phyloP scores from a whole-genome alignment of 495 filamentous ascomycete species.

The Cladorrhinum samala region DNA sequence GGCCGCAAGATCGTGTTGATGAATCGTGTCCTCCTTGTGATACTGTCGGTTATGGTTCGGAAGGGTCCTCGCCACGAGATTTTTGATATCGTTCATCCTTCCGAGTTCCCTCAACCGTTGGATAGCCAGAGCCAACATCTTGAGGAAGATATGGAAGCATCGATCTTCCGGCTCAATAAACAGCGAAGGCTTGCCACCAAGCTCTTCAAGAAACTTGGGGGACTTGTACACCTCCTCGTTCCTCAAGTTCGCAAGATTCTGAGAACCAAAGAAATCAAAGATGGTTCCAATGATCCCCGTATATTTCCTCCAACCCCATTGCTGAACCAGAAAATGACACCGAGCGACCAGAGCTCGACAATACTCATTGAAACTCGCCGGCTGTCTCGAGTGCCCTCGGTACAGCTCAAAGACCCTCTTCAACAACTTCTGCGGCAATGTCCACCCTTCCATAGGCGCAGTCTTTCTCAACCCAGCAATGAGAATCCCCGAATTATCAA shows the following conservation, averaged over 20 bases:
- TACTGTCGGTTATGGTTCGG: constrained; percentile 87
- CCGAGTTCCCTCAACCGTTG: constrained; percentile 52
- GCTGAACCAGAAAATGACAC: constrained; percentile 69
- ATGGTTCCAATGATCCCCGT: constrained; percentile 69
- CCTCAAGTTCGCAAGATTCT: constrained; percentile 63
- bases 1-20: constrained; percentile 71
- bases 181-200: constrained; percentile 57
- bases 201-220: constrained; percentile 68
- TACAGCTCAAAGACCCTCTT: constrained; percentile 62
- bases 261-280: constrained; percentile 86
- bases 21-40: constrained; percentile 72
- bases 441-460: constrained; percentile 63
- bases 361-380: constrained; percentile 72
- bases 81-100: constrained; percentile 65
- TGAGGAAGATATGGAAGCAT: constrained; percentile 92
- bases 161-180: constrained; percentile 60
- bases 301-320: constrained; percentile 84
- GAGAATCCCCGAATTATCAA: constrained; percentile 62
- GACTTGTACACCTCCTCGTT: constrained; percentile 75
- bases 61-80: constrained; percentile 70
- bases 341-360: constrained; percentile 65
- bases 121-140: constrained; percentile 68
- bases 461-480: constrained; percentile 51
- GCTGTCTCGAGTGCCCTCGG: constrained; percentile 46
- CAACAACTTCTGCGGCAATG: constrained; percentile 57